A percentile compares a stretch with the other conserved stretches of the same genome.
Conservation (phyloP, 2,329 filamentous ascomycete genomes). For the Cercospora janseana region DNA sequence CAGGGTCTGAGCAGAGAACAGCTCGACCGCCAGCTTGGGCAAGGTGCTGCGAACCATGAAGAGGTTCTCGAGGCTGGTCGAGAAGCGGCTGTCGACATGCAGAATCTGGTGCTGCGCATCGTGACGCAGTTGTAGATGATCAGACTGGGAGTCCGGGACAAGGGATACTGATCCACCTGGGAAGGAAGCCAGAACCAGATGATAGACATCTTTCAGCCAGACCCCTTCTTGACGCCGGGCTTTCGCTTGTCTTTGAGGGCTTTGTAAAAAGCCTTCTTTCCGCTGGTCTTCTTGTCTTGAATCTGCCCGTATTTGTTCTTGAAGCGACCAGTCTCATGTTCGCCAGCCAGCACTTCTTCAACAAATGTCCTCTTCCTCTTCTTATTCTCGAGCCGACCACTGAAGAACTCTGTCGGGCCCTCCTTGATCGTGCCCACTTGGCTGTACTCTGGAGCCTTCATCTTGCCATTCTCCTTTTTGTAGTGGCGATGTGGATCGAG, state of each 20-base stretch:
- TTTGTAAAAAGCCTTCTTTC: conserved; percentile 88
- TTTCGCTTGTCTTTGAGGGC: conserved; percentile 63
- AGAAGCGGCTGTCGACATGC: conserved; percentile 62
- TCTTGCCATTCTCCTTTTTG: conserved; percentile 77
- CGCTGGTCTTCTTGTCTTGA: conserved; percentile 76
- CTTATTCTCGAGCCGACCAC: conserved; percentile 75
- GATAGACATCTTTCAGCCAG: conserved; percentile 26
- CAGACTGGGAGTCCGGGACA: conserved; percentile 1
- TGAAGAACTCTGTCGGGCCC: conserved; percentile 85
- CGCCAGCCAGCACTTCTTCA: conserved; percentile 73
- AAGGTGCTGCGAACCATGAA: conserved; percentile 62
- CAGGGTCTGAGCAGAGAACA: conserved; percentile 51
- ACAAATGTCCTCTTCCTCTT: conserved; percentile 84
- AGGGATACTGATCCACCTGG: no score
- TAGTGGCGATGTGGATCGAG: conserved; percentile 87
- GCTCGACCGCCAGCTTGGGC: conserved; percentile 55
- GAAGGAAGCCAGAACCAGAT: not conserved
- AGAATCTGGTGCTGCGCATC: conserved; percentile 51
- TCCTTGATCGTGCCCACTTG: conserved; percentile 87
- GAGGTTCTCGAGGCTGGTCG: conserved; percentile 63
- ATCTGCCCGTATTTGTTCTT: conserved; percentile 85
- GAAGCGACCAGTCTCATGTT: conserved; percentile 68
- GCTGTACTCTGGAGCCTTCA: conserved; percentile 74
- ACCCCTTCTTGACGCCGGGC: conserved; percentile 37
- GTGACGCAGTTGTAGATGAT: conserved; percentile 40